phyloP scores from a whole-genome alignment of 768 basidiomycete genomes.

The Tubosaeta brunneosetosa region DNA sequence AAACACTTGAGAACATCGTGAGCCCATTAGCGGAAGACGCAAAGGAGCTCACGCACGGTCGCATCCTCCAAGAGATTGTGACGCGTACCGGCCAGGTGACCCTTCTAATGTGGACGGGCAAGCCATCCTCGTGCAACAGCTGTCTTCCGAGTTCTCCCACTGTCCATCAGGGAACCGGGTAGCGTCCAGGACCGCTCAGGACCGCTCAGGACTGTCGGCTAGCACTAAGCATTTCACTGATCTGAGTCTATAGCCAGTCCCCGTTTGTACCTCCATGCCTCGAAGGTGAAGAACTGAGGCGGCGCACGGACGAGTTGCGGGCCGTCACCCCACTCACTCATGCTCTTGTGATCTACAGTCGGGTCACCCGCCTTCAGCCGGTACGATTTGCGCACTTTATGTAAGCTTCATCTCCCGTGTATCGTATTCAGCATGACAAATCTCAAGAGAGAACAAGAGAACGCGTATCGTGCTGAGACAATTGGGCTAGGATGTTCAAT shows the following conservation, averaged over 20 bases:
- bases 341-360: neutral
- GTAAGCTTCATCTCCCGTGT: slow-evolving; percentile 1
- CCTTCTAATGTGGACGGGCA: neutral
- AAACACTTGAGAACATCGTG: neutral
- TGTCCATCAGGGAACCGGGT: neutral
- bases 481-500: neutral
- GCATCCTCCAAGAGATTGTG: neutral
- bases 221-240: no score
- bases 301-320: neutral
- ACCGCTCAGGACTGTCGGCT: no score
- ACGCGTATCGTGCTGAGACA: neutral
- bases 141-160: neutral
- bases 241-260: no score
- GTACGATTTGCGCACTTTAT: neutral
- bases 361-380: neutral
- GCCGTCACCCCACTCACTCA: neutral
- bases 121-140: neutral
- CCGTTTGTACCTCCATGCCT: neutral
- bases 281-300: neutral
- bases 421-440: neutral
- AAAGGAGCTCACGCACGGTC: neutral
- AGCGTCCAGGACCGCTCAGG: no score
- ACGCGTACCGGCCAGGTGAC: neutral
- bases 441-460: neutral
- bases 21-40: neutral